Conservation (phyloP, 306 rosid species). For the Cyclanthera cordifolia region DNA sequence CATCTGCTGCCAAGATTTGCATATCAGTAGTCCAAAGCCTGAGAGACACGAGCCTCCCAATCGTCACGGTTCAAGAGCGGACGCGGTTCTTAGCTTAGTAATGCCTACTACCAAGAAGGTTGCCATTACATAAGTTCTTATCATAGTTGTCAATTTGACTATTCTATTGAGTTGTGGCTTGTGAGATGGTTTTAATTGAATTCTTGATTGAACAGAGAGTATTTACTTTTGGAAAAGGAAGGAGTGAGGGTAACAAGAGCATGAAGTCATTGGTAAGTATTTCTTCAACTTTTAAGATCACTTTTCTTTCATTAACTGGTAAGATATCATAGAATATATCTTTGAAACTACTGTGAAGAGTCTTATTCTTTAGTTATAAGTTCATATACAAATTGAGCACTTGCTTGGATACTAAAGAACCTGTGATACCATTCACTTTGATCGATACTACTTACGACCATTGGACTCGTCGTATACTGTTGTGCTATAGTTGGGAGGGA, state of each 20-base stretch:
- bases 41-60: slow-evolving; percentile 17
- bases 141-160: neutral
- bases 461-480: neutral
- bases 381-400: neutral
- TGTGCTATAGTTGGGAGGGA: slow-evolving; percentile 70
- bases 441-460: neutral
- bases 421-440: neutral
- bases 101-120: slow-evolving; percentile 71
- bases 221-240: slow-evolving; percentile 86
- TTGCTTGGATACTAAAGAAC: neutral
- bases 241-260: slow-evolving; percentile 80
- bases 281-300: neutral
- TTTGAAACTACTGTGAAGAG: neutral
- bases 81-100: slow-evolving; percentile 41
- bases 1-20: slow-evolving; percentile 7
- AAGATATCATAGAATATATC: neutral
- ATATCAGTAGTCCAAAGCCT: slow-evolving; percentile 16
- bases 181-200: neutral
- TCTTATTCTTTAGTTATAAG: neutral
- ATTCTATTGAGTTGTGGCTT: neutral
- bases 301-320: slow-evolving; percentile 2
- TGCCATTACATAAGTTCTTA: slow-evolving; percentile 2
- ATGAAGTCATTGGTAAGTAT: slow-evolving; percentile 84
- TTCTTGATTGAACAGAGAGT: slow-evolving; percentile 52
- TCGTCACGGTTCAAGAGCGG: slow-evolving; percentile 19